phyloP scores from a whole-genome alignment of 2,329 filamentous ascomycete genomes.

The Penicillium decumbens region DNA sequence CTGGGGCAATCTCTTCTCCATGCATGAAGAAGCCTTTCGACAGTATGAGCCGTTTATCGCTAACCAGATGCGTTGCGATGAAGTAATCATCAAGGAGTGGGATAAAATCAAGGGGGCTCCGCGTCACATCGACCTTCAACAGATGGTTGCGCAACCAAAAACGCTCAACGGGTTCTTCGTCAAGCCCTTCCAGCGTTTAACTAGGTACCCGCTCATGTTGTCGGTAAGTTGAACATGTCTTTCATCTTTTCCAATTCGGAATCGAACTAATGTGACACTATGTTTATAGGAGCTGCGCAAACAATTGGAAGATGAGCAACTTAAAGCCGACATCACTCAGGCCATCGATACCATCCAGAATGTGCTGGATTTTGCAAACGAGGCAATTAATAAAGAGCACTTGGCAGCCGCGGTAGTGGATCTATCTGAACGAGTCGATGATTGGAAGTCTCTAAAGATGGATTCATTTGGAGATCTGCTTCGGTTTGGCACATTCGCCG shows the following conservation, averaged over 20 bases:
- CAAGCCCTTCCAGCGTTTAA: slow-evolving; percentile 92
- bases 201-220: slow-evolving; percentile 88
- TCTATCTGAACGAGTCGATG: slow-evolving; percentile 76
- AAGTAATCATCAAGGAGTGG: slow-evolving; percentile 77
- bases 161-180: slow-evolving; percentile 87
- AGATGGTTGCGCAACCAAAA: slow-evolving; percentile 81
- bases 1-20: slow-evolving; percentile 88
- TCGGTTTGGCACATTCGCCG: slow-evolving; percentile 83
- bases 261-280: background rate
- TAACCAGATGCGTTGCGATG: slow-evolving; percentile 86
- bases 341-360: slow-evolving; percentile 79
- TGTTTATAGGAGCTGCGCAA: slow-evolving; percentile 69
- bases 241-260: background rate
- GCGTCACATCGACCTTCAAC: slow-evolving; percentile 60
- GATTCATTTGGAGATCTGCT: slow-evolving; percentile 88
- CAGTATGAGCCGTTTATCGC: slow-evolving; percentile 97
- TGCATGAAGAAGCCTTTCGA: slow-evolving; percentile 79
- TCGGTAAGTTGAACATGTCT: slow-evolving; percentile 54
- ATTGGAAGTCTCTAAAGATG: slow-evolving; percentile 92
- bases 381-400: slow-evolving; percentile 83
- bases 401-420: slow-evolving; percentile 79
- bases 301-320: slow-evolving; percentile 68
- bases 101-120: slow-evolving; percentile 72
- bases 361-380: slow-evolving; percentile 79
- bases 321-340: slow-evolving; percentile 65